These are phyloP conservation scores for Stevia rebaudiana DNA, from an alignment of 140 eudicot species.

Conservation along the genomic window DNA sequence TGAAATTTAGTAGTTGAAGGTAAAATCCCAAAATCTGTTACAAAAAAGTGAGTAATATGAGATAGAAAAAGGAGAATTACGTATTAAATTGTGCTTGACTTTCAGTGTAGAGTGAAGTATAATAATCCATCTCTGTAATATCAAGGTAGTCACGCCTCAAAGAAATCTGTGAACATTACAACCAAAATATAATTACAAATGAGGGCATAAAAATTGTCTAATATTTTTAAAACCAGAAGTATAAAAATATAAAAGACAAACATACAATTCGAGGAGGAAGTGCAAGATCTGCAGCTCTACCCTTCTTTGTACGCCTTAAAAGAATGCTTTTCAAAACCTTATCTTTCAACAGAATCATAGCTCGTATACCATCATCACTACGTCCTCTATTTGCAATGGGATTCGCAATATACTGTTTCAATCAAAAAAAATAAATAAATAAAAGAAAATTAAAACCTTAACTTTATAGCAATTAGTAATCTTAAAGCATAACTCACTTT, in stretches of 20 bases:
- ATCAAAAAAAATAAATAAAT: not conserved
- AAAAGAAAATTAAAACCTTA: not conserved
- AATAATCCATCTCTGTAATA: constrained; percentile 78
- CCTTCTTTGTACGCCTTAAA: constrained; percentile 83
- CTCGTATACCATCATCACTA: constrained; percentile 38
- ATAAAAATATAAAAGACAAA: constrained; percentile 6
- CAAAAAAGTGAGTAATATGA: not conserved
- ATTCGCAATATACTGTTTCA: constrained; percentile 54
- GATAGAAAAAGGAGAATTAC: constrained; percentile 34
- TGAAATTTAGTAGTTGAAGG: not conserved
- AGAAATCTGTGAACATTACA: constrained; percentile 42
- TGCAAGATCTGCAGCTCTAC: constrained; percentile 92
- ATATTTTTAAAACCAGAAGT: not conserved
- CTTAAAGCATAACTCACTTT: constrained; percentile 44
- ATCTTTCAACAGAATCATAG: constrained; percentile 79
- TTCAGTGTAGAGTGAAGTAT: constrained; percentile 72
- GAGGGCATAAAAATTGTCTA: not conserved
- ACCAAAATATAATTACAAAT: not conserved
- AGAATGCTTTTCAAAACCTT: constrained; percentile 62
- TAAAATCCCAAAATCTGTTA: not conserved
- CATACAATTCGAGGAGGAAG: constrained; percentile 89
- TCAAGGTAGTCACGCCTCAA: constrained; percentile 74
- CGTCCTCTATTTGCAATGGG: constrained; percentile 61
- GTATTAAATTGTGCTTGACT: constrained; percentile 86
- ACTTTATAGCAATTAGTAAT: not conserved